A percentile compares a stretch with the other conserved stretches of the same genome.
Conservation (phyloP, 148 eudicot species). For the Pharnaceum exiguum region DNA sequence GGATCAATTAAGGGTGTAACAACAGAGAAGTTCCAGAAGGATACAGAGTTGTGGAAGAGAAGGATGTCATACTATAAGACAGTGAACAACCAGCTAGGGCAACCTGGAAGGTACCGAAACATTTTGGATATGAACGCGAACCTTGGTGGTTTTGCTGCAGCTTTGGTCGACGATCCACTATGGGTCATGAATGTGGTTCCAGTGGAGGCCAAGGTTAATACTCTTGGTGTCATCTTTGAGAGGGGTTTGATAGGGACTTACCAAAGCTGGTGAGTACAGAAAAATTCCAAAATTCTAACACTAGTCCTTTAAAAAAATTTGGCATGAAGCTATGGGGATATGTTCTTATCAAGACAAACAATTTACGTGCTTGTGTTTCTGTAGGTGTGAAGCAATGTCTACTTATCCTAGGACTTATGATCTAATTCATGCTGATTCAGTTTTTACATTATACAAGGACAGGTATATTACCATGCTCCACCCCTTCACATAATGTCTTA, state of each 20-base stretch:
- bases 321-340: too few relatives aligned
- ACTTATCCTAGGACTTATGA: conserved; percentile 87
- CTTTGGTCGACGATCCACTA: conserved; percentile 51
- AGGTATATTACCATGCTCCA: conserved; percentile 29
- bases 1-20: conserved; percentile 47
- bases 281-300: neutral
- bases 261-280: conserved; percentile 61
- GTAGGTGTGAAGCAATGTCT: conserved; percentile 92
- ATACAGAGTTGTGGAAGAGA: conserved; percentile 48
- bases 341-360: neutral
- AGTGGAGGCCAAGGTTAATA: conserved; percentile 58
- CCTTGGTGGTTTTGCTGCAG: conserved; percentile 85
- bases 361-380: neutral
- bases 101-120: conserved; percentile 65
- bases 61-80: conserved; percentile 66
- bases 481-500: too few relatives aligned
- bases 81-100: conserved; percentile 62
- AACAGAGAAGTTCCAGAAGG: conserved; percentile 35
- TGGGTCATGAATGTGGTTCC: conserved; percentile 97
- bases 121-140: conserved; percentile 76
- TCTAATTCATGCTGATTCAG: conserved; percentile 63
- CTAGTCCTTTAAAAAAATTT: too few relatives aligned
- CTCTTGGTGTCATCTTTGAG: conserved; percentile 71
- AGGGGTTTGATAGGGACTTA: conserved; percentile 85
- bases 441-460: conserved; percentile 61